Conservation (phyloP, 345 rosid genomes). For the Pelargonium nanum region DNA sequence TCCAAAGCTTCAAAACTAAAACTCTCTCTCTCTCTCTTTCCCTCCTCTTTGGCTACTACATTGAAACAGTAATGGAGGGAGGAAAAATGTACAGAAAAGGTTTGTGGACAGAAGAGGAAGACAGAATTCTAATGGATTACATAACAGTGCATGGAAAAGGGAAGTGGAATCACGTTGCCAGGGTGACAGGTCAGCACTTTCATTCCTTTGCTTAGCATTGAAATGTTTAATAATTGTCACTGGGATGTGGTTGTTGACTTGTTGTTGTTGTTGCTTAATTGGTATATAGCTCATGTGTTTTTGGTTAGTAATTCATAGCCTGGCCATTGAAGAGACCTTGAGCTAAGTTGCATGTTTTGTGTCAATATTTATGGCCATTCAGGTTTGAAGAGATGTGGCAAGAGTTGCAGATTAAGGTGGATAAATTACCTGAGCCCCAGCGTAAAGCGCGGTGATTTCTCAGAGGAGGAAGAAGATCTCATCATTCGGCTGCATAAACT, state of each 20-base stretch:
- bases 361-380: background rate
- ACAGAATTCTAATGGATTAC: background rate
- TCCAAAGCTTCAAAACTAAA: background rate
- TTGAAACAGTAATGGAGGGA: background rate
- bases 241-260: too few relatives aligned
- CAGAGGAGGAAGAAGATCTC: background rate
- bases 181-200: background rate
- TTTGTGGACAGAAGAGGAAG: background rate
- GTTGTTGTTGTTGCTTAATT: too few relatives aligned
- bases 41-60: too few relatives aligned
- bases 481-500: background rate
- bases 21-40: background rate
- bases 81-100: background rate
- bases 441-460: background rate
- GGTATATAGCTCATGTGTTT: too few relatives aligned
- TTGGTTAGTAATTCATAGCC: too few relatives aligned
- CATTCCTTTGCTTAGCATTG: too few relatives aligned
- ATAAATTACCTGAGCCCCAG: background rate
- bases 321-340: background rate
- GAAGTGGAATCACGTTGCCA: background rate
- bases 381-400: background rate
- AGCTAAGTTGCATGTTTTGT: background rate
- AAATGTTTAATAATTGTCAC: too few relatives aligned
- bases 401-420: background rate
- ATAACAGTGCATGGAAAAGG: background rate